A percentile compares a stretch with the other conserved stretches of the same genome.
Conservation (phyloP, 2,329 filamentous ascomycete genomes). For the Bipolaris gigantea region DNA sequence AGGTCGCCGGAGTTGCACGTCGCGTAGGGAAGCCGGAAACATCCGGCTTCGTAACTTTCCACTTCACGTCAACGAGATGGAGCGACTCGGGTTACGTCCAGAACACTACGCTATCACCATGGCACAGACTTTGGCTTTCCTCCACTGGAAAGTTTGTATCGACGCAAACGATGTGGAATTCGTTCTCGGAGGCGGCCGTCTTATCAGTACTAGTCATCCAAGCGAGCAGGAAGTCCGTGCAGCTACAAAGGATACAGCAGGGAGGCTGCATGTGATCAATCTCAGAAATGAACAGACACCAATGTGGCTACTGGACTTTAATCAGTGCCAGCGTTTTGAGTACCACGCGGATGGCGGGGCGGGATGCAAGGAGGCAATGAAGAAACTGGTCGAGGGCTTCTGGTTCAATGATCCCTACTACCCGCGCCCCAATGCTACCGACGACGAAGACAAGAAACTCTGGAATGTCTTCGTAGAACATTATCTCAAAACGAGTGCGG, state of each 20-base stretch:
- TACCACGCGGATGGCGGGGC: not conserved
- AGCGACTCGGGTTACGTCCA: conserved; percentile 44
- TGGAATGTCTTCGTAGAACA: not conserved
- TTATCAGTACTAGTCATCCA: not conserved
- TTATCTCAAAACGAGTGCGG: not conserved
- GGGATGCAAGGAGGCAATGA: not conserved
- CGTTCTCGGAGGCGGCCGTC: conserved; percentile 46
- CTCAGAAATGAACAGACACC: not conserved
- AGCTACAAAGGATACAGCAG: not conserved
- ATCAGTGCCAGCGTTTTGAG: not conserved
- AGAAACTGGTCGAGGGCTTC: conserved; percentile 5
- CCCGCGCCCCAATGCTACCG: conserved; percentile 3
- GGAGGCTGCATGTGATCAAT: not conserved
- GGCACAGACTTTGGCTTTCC: conserved; percentile 53
- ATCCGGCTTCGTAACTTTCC: conserved; percentile 55
- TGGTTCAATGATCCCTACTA: conserved; percentile 13
- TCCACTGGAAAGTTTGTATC: conserved; percentile 53
- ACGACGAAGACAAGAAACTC: not conserved
- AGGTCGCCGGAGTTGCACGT: conserved; percentile 37
- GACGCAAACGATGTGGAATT: conserved; percentile 61
- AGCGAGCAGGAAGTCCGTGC: not conserved
- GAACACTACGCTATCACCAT: conserved; percentile 49
- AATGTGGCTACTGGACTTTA: conserved; percentile 2
- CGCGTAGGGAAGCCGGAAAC: not conserved
- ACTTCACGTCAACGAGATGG: conserved; percentile 55